phyloP scores from a whole-genome alignment of 148 eudicot genomes.

The Hydrangea macrophylla region DNA sequence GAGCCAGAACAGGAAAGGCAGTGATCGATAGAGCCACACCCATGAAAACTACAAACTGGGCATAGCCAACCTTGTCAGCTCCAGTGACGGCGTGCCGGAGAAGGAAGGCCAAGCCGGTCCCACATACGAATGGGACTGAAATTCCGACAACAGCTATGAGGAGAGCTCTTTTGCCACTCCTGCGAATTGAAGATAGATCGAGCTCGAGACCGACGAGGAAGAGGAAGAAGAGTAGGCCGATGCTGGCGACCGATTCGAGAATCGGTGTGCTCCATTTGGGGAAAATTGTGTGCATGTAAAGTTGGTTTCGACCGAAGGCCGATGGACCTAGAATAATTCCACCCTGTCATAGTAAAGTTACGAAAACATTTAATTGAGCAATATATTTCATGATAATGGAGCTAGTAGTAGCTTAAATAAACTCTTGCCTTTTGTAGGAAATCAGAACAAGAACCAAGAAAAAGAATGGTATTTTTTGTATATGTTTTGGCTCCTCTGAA shows the following conservation, averaged over 20 bases:
- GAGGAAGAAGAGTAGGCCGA: slow-evolving; percentile 47
- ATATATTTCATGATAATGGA: too few species aligned
- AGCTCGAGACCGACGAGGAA: slow-evolving; percentile 50
- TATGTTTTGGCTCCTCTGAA: too few species aligned
- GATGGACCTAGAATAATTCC: slow-evolving; percentile 6
- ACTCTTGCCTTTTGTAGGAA: too few species aligned
- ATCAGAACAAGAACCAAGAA: too few species aligned
- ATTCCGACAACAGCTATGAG: slow-evolving; percentile 42
- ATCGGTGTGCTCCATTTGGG: not conserved
- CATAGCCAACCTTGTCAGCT: slow-evolving; percentile 12
- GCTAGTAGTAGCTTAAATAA: too few species aligned
- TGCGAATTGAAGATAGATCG: slow-evolving; percentile 37
- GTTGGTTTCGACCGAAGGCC: not conserved
- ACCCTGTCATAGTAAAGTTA: not conserved
- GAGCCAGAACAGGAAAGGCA: slow-evolving; percentile 48
- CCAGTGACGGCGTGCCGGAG: slow-evolving; percentile 12
- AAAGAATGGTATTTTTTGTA: too few species aligned
- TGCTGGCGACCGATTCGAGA: slow-evolving; percentile 50
- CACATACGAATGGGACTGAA: slow-evolving; percentile 39
- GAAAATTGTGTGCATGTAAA: not conserved
- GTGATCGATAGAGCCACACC: slow-evolving; percentile 54
- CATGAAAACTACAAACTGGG: slow-evolving; percentile 42
- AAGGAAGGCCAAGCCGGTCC: slow-evolving; percentile 28
- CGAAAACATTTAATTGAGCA: too few species aligned
- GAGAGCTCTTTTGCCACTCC: slow-evolving; percentile 32